phyloP scores from a whole-genome alignment of 768 basidiomycete genomes.

The Rubroboletus pulcherrimus region DNA sequence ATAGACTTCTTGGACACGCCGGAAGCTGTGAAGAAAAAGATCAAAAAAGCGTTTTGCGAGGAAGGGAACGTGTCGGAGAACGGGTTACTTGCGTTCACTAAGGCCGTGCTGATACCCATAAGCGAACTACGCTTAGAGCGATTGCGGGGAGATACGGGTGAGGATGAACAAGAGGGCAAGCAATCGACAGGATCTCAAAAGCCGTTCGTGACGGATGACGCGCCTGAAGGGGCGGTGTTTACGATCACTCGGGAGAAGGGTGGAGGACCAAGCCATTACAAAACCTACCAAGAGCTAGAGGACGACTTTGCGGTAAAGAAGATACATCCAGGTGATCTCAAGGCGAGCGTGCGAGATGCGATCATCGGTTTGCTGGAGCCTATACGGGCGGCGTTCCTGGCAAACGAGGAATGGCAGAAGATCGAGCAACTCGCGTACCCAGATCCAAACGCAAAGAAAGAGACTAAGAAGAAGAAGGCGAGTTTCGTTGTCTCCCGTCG shows the following conservation, averaged over 20 bases:
- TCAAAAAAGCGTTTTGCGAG: constrained; percentile 91
- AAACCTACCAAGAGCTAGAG: constrained; percentile 59
- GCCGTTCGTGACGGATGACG: constrained; percentile 63
- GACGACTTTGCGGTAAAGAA: constrained; percentile 71
- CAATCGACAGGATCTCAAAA: constrained; percentile 49
- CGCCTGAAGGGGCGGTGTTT: constrained; percentile 81
- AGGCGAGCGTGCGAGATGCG: constrained; percentile 68
- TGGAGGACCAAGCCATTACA: constrained; percentile 69
- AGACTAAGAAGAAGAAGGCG: constrained; percentile 62
- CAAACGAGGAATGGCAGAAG: constrained; percentile 75
- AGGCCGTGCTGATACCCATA: constrained; percentile 87
- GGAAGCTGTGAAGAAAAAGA: constrained; percentile 79
- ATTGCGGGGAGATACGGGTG: constrained; percentile 40
- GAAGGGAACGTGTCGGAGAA: constrained; percentile 88
- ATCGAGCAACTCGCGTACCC: constrained; percentile 83
- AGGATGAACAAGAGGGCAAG: constrained; percentile 41
- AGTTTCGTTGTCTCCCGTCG: background rate
- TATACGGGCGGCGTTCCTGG: constrained; percentile 73
- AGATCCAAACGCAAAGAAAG: constrained; percentile 58
- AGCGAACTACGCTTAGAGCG: constrained; percentile 69
- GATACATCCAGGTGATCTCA: constrained; percentile 89
- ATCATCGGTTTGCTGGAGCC: constrained; percentile 77
- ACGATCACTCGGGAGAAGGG: constrained; percentile 75
- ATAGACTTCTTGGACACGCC: constrained; percentile 95
- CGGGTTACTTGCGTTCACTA: constrained; percentile 80